Evolutionary conservation across 495 filamentous ascomycete species (phyloP).

Genomic region (Penicillium odoratum): DNA sequence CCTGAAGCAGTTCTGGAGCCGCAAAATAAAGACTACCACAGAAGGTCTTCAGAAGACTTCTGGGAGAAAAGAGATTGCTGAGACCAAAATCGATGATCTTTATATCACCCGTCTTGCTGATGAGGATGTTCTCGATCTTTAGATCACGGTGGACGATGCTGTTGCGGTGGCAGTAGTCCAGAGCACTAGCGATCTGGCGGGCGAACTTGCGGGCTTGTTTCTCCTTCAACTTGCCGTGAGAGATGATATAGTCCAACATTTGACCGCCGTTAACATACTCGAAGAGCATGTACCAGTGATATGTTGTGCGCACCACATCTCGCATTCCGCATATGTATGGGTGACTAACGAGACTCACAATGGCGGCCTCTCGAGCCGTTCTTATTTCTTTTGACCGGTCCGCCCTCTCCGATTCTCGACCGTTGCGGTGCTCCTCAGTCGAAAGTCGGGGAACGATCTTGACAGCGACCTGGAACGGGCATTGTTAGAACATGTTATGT

Average conservation of each 20-base stretch:
- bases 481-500: background rate
- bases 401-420: conserved; percentile 78
- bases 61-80: conserved; percentile 92
- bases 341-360: conserved; percentile 91
- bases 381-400: conserved; percentile 96
- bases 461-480: conserved; percentile 72
- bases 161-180: conserved; percentile 98
- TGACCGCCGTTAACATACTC: conserved; percentile 99
- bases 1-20: conserved; percentile 91
- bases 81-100: conserved; percentile 99
- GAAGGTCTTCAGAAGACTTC: conserved; percentile 89
- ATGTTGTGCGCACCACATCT: conserved; percentile 91
- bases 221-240: conserved; percentile 94
- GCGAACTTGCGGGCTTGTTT: conserved; percentile 98
- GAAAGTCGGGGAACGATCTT: conserved; percentile 96
- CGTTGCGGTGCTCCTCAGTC: conserved; percentile 78
- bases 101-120: conserved; percentile 98
- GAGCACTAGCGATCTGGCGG: conserved; percentile 94
- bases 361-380: conserved; percentile 93
- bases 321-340: conserved; percentile 97
- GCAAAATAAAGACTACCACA: conserved; percentile 98
- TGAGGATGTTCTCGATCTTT: conserved; percentile 99
- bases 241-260: conserved; percentile 99
- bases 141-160: conserved; percentile 97
- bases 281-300: conserved; percentile 99